Conservation (phyloP, 2,329 filamentous ascomycete genomes). For the Neofusicoccum kwambonambiense region DNA sequence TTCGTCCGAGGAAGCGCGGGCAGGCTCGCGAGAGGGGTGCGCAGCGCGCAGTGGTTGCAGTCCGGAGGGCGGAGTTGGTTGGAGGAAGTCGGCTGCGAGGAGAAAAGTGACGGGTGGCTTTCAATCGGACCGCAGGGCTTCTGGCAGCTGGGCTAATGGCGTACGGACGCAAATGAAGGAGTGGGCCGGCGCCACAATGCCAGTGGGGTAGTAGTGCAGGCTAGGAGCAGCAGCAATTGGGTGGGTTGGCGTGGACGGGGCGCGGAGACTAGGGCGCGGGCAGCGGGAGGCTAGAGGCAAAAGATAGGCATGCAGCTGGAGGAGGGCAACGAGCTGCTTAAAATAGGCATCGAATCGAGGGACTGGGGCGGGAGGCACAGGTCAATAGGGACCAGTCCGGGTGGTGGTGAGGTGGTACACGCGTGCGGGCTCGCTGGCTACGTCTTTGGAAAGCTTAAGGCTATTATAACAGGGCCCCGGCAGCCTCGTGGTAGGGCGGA, state of each 20-base stretch:
- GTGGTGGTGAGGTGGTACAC: not conserved
- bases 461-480: slow-evolving; percentile 5
- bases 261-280: slow-evolving; percentile 6
- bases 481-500: slow-evolving; percentile 11
- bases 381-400: not conserved
- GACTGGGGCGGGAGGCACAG: not conserved
- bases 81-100: not conserved
- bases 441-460: slow-evolving; percentile 12
- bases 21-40: not conserved
- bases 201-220: slow-evolving; percentile 12
- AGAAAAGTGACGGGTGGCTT: not conserved
- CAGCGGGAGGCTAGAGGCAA: slow-evolving; percentile 10
- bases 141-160: not conserved
- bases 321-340: not conserved
- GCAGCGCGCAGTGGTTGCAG: not conserved
- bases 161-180: slow-evolving; percentile 12
- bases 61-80: not conserved
- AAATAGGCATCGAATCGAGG: slow-evolving; percentile 15
- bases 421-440: not conserved
- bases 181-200: slow-evolving; percentile 11
- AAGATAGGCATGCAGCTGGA: slow-evolving; percentile 6
- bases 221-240: not conserved
- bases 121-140: slow-evolving; percentile 4
- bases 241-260: not conserved
- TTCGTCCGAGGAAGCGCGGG: not conserved